Percentiles rank a stretch among this genome's conserved stretches.
Evolutionary conservation across 129 eudicot species (phyloP).

Genomic region (Sambucus nigra): DNA sequence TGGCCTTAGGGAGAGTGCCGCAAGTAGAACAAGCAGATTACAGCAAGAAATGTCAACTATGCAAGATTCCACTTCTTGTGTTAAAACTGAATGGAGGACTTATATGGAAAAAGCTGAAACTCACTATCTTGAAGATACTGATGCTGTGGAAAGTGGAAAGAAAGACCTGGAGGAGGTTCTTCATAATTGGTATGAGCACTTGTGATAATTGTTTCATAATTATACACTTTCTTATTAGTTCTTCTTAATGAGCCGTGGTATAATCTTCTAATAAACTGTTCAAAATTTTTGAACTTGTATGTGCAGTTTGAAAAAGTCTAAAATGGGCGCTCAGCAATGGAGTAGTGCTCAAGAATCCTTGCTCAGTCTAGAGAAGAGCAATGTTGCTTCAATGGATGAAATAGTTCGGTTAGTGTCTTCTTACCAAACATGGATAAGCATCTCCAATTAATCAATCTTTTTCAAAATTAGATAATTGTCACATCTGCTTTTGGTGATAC

Average conservation of each 20-base stretch:
- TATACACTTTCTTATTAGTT: background rate
- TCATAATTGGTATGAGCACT: constrained; percentile 53
- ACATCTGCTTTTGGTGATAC: no score
- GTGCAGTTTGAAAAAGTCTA: constrained; percentile 65
- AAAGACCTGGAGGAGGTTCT: constrained; percentile 59
- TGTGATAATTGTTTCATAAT: background rate
- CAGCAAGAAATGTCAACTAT: constrained; percentile 83
- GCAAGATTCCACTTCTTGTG: constrained; percentile 57
- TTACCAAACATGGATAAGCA: no score
- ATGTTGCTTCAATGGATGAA: constrained; percentile 69
- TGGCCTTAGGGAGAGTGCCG: constrained; percentile 73
- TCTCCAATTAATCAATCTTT: no score
- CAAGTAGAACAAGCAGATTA: constrained; percentile 47
- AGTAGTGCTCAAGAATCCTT: constrained; percentile 78
- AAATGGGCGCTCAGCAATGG: constrained; percentile 89
- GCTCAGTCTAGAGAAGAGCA: constrained; percentile 68
- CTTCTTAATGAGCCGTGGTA: background rate
- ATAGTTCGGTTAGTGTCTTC: constrained; percentile 72
- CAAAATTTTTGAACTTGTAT: background rate
- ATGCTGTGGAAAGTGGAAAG: constrained; percentile 79
- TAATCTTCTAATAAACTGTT: background rate
- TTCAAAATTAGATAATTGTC: no score
- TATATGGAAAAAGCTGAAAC: constrained; percentile 60
- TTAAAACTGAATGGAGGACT: constrained; percentile 56
- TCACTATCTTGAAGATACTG: constrained; percentile 67